These are phyloP conservation scores for Penicillium alfredii DNA, from an alignment of 495 filamentous ascomycete genomes.

Conservation along the genomic window DNA sequence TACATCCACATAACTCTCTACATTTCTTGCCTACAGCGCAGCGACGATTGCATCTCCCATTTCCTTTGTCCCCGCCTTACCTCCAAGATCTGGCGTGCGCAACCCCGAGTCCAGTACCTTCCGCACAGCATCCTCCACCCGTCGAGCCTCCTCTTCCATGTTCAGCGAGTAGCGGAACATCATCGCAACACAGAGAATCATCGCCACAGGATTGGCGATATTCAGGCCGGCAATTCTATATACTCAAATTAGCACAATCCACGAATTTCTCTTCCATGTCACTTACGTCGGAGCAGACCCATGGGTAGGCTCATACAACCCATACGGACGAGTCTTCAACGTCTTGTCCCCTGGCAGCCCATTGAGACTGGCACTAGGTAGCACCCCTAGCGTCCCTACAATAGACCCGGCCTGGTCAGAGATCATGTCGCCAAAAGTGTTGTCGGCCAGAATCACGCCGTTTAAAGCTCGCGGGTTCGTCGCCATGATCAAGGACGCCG, in stretches of 20 bases:
- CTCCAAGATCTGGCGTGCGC: conserved; percentile 75
- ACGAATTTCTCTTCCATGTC: background rate
- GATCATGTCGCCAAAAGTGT: conserved; percentile 50
- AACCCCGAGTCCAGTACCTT: conserved; percentile 68
- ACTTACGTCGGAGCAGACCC: conserved; percentile 38
- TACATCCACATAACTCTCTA: no score
- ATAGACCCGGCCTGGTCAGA: conserved; percentile 47
- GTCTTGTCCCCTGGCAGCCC: conserved; percentile 34
- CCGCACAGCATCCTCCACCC: conserved; percentile 75
- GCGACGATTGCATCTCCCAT: conserved; percentile 77
- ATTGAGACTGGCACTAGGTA: conserved; percentile 46
- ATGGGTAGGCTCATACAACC: conserved; percentile 39
- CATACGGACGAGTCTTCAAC: conserved; percentile 31
- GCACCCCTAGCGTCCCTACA: conserved; percentile 42
- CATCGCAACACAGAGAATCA: conserved; percentile 83
- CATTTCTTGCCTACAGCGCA: conserved; percentile 51
- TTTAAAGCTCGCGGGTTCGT: conserved; percentile 44
- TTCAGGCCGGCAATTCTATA: conserved; percentile 33
- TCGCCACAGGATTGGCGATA: conserved; percentile 63
- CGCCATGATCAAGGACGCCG: conserved; percentile 43
- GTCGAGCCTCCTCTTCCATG: conserved; percentile 63
- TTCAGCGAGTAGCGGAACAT: conserved; percentile 86
- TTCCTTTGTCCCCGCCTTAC: conserved; percentile 62
- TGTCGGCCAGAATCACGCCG: conserved; percentile 45
- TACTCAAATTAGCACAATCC: background rate